phyloP scores from a whole-genome alignment of 805 yeast genomes.

The Yarrowia osloensis region DNA sequence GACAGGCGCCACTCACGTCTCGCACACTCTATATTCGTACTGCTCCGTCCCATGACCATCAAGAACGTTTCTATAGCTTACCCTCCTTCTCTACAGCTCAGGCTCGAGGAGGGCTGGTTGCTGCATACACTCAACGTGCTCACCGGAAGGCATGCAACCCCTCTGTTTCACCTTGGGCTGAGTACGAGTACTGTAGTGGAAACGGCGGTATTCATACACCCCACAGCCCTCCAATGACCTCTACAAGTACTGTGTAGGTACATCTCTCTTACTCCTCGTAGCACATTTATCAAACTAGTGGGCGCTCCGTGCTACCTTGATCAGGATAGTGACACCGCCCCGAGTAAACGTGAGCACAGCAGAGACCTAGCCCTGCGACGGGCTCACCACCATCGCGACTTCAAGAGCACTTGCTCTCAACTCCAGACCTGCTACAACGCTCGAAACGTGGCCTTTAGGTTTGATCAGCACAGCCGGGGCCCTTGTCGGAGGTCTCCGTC shows the following conservation, averaged over 20 bases:
- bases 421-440: background rate
- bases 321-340: background rate
- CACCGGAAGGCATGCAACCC: background rate
- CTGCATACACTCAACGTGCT: background rate
- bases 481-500: background rate
- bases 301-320: background rate
- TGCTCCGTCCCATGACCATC: background rate
- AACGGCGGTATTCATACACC: no score
- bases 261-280: background rate
- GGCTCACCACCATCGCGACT: background rate
- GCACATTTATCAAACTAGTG: background rate
- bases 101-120: background rate
- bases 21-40: background rate
- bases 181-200: no score
- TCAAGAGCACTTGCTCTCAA: conserved; percentile 25
- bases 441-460: conserved; percentile 16
- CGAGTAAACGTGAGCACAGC: conserved; percentile 2
- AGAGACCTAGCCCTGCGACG: background rate
- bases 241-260: no score
- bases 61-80: background rate
- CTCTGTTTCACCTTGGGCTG: conserved; percentile 1
- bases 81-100: background rate
- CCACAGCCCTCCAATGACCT: no score
- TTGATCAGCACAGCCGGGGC: conserved; percentile 6
- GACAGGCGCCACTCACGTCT: background rate